Conservation (phyloP, 2,329 filamentous ascomycete genomes). For the Fusarium siculi region DNA sequence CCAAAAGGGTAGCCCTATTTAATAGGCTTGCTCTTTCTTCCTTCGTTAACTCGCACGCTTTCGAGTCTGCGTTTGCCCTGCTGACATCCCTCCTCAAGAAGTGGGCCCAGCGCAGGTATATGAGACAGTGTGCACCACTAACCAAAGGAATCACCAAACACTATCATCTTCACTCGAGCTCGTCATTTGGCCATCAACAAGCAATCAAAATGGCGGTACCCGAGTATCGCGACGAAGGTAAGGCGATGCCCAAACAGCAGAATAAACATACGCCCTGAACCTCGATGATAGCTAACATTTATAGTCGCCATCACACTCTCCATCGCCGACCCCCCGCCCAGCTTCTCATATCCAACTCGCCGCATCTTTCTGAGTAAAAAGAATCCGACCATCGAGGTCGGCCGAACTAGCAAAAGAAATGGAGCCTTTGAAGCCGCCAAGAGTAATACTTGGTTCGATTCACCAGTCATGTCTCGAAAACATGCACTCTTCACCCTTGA, state of each 20-base stretch:
- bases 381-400: constrained; percentile 50
- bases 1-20: neutral
- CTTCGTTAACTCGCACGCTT: neutral
- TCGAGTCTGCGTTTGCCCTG: constrained; percentile 13
- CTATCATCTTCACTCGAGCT: neutral
- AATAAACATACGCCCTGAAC: neutral
- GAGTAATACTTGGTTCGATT: constrained; percentile 75
- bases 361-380: constrained; percentile 48
- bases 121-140: neutral
- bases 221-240: constrained; percentile 44
- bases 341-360: constrained; percentile 42
- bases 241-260: neutral
- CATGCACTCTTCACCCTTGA: constrained; percentile 68
- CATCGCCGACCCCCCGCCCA: constrained; percentile 33
- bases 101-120: constrained; percentile 5
- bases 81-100: constrained; percentile 21
- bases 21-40: neutral
- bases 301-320: constrained; percentile 48
- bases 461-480: constrained; percentile 75
- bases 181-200: neutral
- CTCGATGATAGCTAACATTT: constrained; percentile 20
- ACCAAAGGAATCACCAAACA: constrained; percentile 6
- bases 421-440: constrained; percentile 46
- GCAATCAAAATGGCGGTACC: constrained; percentile 35
- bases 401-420: constrained; percentile 58